These are phyloP conservation scores for Rhododendron ferrugineum DNA, from an alignment of 148 eudicot genomes.

Conservation along the genomic window DNA sequence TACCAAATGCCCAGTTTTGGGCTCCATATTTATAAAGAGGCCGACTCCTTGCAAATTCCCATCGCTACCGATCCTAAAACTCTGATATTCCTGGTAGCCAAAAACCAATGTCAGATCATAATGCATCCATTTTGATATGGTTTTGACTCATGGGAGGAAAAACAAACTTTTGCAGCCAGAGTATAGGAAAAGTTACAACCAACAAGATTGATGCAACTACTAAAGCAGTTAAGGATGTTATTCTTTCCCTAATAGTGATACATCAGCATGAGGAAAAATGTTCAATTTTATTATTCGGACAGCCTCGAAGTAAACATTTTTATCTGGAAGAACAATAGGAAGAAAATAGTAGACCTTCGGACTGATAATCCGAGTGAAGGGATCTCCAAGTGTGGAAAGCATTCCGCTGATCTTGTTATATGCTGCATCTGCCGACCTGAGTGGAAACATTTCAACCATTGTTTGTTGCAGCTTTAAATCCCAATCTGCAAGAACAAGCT, in stretches of 20 bases:
- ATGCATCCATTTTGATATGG: neutral
- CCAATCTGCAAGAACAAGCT: conserved; percentile 54
- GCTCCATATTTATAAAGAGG: conserved; percentile 69
- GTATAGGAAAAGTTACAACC: neutral
- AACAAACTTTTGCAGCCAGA: neutral
- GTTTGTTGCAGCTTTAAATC: conserved; percentile 90
- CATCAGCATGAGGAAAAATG: neutral
- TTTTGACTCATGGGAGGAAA: neutral
- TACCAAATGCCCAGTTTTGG: conserved; percentile 68
- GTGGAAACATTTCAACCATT: conserved; percentile 96
- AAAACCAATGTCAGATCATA: neutral
- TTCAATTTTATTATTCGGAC: neutral
- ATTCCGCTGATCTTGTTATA: conserved; percentile 16
- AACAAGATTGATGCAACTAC: neutral
- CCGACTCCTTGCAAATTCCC: conserved; percentile 98
- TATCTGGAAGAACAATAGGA: neutral
- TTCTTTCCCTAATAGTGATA: neutral
- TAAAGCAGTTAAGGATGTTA: neutral
- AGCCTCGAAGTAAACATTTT: neutral
- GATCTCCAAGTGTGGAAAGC: conserved; percentile 96
- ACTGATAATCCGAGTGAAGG: conserved; percentile 83
- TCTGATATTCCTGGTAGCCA: conserved; percentile 61
- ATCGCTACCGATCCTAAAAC: conserved; percentile 88
- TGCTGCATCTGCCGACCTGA: conserved; percentile 92
- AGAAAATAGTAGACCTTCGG: conserved; percentile 56